Evolutionary conservation across 176 grass and related monocot genomes (phyloP).

Genomic region (Puya raimondii): DNA sequence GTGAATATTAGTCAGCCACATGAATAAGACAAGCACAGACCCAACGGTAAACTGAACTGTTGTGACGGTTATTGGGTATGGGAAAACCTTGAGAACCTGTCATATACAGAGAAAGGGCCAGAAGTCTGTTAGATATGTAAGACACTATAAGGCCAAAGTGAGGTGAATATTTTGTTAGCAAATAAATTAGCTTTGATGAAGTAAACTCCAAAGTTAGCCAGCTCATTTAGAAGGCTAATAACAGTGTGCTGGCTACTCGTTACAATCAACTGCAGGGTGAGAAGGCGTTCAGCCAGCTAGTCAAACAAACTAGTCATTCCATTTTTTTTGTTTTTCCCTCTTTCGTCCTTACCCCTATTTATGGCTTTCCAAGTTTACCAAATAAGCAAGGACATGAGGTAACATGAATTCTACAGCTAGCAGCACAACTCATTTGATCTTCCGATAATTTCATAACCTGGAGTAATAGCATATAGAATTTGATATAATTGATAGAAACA

Average conservation of each 20-base stretch:
- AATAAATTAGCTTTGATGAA: not conserved
- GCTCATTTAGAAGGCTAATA: not conserved
- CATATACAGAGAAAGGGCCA: constrained; percentile 4
- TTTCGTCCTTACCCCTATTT: not conserved
- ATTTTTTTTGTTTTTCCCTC: not conserved
- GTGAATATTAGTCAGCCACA: constrained; percentile 45
- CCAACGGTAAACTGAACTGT: constrained; percentile 58
- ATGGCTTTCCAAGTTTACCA: not conserved
- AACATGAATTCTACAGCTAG: too few relatives aligned
- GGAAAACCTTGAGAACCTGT: constrained; percentile 74
- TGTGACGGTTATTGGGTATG: constrained; percentile 53
- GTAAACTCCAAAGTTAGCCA: not conserved
- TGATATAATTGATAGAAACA: too few relatives aligned
- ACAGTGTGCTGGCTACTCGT: not conserved
- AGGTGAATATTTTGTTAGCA: not conserved
- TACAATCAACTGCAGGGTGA: too few relatives aligned
- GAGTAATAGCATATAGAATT: too few relatives aligned
- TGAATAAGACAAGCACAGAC: constrained; percentile 17
- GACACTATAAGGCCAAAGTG: not conserved
- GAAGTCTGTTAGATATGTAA: not conserved
- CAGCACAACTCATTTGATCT: too few relatives aligned
- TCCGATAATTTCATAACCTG: too few relatives aligned
- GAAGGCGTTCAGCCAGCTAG: too few relatives aligned
- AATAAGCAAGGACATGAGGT: not conserved
- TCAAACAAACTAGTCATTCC: too few relatives aligned